A percentile compares a stretch with the other conserved stretches of the same genome.
These are phyloP conservation scores for Neurospora terricola DNA, from an alignment of 495 filamentous ascomycete species.

Conservation along the genomic window DNA sequence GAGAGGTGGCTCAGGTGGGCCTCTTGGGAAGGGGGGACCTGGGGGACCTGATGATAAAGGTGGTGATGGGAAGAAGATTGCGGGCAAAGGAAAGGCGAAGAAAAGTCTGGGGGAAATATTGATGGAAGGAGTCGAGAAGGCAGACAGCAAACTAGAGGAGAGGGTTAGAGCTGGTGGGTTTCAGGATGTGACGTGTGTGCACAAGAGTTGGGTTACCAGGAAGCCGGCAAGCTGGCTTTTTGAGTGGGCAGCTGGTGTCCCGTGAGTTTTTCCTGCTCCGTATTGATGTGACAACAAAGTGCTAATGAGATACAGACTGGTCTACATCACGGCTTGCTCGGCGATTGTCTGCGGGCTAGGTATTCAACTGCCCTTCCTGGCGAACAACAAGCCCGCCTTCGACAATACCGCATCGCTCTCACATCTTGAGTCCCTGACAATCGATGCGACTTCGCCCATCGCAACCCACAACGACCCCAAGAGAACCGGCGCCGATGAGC, in stretches of 20 bases:
- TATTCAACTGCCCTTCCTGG: constrained; percentile 24
- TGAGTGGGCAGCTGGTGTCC: constrained; percentile 32
- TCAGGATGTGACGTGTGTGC: constrained; percentile 28
- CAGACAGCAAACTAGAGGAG: not conserved
- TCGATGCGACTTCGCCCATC: not conserved
- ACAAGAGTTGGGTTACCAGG: constrained; percentile 25
- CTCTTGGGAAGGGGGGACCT: not conserved
- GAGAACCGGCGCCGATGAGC: not conserved
- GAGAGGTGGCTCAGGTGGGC: not conserved
- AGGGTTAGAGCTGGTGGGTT: constrained; percentile 21
- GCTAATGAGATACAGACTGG: constrained; percentile 18
- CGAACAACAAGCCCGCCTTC: constrained; percentile 2
- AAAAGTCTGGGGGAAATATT: not conserved
- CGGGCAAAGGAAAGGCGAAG: not conserved
- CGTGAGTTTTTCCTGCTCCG: constrained; percentile 17
- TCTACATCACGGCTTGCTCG: constrained; percentile 28
- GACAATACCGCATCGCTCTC: not conserved
- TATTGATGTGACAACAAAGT: not conserved
- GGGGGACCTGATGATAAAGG: not conserved
- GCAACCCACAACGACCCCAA: not conserved
- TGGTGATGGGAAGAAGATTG: not conserved
- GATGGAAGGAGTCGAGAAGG: not conserved
- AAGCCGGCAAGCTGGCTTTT: constrained; percentile 30
- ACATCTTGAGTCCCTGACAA: not conserved
- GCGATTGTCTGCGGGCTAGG: constrained; percentile 19